A percentile compares a stretch with the other conserved stretches of the same genome.
These are phyloP conservation scores for Penicillium sp. DNA, from an alignment of 2,329 filamentous ascomycete genomes.

Conservation along the genomic window DNA sequence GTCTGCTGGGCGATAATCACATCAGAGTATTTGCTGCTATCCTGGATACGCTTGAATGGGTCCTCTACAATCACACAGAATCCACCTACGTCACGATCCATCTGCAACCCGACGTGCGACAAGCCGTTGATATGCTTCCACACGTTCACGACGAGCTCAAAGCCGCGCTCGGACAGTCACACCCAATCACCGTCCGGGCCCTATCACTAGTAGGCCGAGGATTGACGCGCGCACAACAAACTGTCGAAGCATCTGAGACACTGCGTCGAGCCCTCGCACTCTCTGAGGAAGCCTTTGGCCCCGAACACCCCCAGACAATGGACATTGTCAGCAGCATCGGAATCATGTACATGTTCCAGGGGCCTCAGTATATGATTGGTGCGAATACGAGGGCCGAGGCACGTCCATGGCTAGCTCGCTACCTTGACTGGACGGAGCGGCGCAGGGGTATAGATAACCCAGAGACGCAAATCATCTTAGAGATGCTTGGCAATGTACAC, in stretches of 20 bases:
- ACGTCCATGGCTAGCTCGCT: slow-evolving; percentile 30
- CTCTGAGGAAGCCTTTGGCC: slow-evolving; percentile 28
- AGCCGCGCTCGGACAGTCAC: slow-evolving; percentile 18
- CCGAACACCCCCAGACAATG: slow-evolving; percentile 28
- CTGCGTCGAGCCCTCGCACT: slow-evolving; percentile 30
- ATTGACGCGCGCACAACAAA: slow-evolving; percentile 19
- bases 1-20: slow-evolving; percentile 29
- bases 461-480: slow-evolving; percentile 24
- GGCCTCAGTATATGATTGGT: neutral
- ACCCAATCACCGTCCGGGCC: slow-evolving; percentile 27
- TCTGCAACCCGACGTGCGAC: slow-evolving; percentile 16
- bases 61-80: slow-evolving; percentile 21
- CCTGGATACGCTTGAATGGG: slow-evolving; percentile 26
- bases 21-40: slow-evolving; percentile 22
- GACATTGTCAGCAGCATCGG: slow-evolving; percentile 29
- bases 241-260: slow-evolving; percentile 26
- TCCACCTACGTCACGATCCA: slow-evolving; percentile 2
- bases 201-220: slow-evolving; percentile 24
- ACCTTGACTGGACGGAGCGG: slow-evolving; percentile 27
- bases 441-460: slow-evolving; percentile 22
- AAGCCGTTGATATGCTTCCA: slow-evolving; percentile 16
- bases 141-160: slow-evolving; percentile 23
- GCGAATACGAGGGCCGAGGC: slow-evolving; percentile 17
- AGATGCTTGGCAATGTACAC: slow-evolving; percentile 26
- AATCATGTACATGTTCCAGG: slow-evolving; percentile 28